Evolutionary conservation across 2,329 filamentous ascomycete genomes (phyloP), one percentile per base, ranked within the genome.

Genomic region (Aspergillus niger): DNA sequence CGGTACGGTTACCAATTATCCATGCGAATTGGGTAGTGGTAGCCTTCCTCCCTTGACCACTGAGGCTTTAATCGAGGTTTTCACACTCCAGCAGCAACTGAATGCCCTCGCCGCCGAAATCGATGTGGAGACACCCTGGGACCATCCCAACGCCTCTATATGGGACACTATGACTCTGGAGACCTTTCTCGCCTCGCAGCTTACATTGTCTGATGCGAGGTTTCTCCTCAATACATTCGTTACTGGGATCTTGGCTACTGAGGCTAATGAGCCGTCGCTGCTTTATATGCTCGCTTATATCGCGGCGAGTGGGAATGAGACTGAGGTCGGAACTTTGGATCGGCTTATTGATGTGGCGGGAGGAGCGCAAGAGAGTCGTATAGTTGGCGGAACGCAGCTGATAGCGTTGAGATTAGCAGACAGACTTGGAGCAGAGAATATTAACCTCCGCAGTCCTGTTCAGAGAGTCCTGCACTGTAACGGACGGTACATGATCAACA

Each of bases 151-250:
- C 5, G 44, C 55, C 1, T 26, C 30, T 3, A 15, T 43, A 5
- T 58, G 47, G 55, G 55, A 58, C 44, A 52, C 32, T 11, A 39
- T 51, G 36, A 58, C 55, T 1, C 22, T 58, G 13, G 47, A 20
- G 22, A 51, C 43, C 10, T 52, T 26, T 13, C 8, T 51, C 13
- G 55, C 44, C 2, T 28, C 47, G 5, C 36, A 43, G 41, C 24
- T 41, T 22, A 65, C 63, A 13, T 65, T 69, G 52, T 60, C 60
- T 5, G 30, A 59, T 30, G 39, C 60, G 53, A 22, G 53, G 1
- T 54, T 63, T 24, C 52, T 58, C 49, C 36, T 54, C 41, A 38
- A 63, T 36, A 49, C 49, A 48, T 32, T 52, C 44, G 28, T 49
- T 4, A 49, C 44, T 15, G 44, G 24, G 7, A 43, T 51, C 24